phyloP scores from a whole-genome alignment of 2,329 filamentous ascomycete genomes.

The Talaromyces funiculosus region DNA sequence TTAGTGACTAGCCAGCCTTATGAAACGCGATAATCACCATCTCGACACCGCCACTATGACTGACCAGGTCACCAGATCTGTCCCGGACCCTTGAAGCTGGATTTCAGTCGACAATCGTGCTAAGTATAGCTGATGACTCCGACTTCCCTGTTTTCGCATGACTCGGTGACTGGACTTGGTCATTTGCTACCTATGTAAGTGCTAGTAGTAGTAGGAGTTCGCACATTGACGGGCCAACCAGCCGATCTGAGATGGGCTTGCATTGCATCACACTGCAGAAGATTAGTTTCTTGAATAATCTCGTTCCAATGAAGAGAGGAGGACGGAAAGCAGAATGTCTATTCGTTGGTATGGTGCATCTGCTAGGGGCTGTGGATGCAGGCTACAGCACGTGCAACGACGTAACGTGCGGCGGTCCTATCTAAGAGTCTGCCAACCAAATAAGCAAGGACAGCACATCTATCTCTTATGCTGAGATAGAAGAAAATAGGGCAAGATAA shows the following conservation, averaged over 20 bases:
- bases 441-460: too few species aligned
- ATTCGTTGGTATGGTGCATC: neutral
- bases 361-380: neutral
- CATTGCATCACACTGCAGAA: slow-evolving; percentile 3
- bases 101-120: neutral
- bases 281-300: neutral
- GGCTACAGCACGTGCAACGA: neutral
- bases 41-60: slow-evolving; percentile 1
- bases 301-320: neutral
- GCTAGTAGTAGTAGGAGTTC: too few species aligned
- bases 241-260: slow-evolving; percentile 1
- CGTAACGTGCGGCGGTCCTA: neutral
- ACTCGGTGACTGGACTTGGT: neutral
- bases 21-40: neutral
- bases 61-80: slow-evolving; percentile 2
- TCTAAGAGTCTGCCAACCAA: too few species aligned
- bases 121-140: neutral
- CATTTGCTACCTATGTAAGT: neutral
- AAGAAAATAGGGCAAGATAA: neutral
- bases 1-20: slow-evolving; percentile 5
- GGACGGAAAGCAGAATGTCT: neutral
- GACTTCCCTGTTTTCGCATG: neutral
- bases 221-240: neutral
- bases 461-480: neutral
- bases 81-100: neutral